Conservation (phyloP, 306 rosid species). For the Acacia melanoxylon region DNA sequence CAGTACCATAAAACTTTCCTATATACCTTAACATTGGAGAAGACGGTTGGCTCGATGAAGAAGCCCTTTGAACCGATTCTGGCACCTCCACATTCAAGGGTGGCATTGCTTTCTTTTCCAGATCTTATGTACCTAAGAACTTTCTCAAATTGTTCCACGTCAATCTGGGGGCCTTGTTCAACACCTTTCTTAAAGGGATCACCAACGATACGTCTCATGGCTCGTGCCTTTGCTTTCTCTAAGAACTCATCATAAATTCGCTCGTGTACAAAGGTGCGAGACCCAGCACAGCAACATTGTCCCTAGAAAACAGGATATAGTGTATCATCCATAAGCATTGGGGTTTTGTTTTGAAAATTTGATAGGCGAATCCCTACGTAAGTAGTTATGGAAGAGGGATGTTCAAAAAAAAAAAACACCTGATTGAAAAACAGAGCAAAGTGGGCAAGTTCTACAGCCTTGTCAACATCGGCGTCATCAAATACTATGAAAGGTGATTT, state of each 20-base stretch:
- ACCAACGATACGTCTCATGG: conserved; percentile 77
- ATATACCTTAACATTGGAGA: conserved; percentile 85
- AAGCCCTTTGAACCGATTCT: conserved; percentile 81
- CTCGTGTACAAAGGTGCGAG: conserved; percentile 91
- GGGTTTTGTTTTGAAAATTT: background rate
- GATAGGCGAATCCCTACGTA: background rate
- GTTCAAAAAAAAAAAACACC: conserved; percentile 42
- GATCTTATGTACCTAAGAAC: conserved; percentile 72
- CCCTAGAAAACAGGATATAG: conserved; percentile 52
- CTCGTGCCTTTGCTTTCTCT: conserved; percentile 82
- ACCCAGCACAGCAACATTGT: conserved; percentile 96
- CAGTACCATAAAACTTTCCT: background rate
- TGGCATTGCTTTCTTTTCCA: conserved; percentile 74
- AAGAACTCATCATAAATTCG: conserved; percentile 86
- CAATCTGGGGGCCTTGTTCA: conserved; percentile 99
- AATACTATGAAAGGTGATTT: conserved; percentile 91
- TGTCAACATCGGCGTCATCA: conserved; percentile 80
- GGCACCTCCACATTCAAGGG: conserved; percentile 88
- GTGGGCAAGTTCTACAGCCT: conserved; percentile 90
- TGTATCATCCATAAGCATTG: background rate
- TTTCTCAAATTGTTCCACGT: conserved; percentile 71
- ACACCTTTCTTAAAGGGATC: conserved; percentile 92
- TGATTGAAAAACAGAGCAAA: conserved; percentile 90
- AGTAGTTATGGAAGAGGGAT: background rate
- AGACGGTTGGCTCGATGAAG: conserved; percentile 91